phyloP scores from a whole-genome alignment of 129 eudicot genomes.

The Erigeron canadensis region DNA sequence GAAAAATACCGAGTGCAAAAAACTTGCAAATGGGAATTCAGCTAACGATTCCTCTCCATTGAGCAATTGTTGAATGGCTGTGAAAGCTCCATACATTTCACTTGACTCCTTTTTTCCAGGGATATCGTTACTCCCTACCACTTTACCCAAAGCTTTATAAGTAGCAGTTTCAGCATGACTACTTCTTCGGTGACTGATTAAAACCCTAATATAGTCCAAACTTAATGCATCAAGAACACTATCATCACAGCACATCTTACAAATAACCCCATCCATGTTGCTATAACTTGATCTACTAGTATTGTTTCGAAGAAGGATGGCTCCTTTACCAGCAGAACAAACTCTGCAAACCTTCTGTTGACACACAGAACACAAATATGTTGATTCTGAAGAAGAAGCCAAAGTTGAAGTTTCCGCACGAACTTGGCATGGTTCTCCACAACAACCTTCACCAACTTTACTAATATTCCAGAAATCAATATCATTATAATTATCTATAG shows the following conservation, averaged over 20 bases:
- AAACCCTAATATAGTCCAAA: constrained; percentile 73
- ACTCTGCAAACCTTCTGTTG: constrained; percentile 65
- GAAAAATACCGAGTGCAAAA: constrained; percentile 40
- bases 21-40: constrained; percentile 83
- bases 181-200: constrained; percentile 59
- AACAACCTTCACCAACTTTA: constrained; percentile 68
- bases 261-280: constrained; percentile 68
- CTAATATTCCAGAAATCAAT: constrained; percentile 86
- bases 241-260: constrained; percentile 73
- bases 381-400: constrained; percentile 41
- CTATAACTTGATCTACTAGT: constrained; percentile 34
- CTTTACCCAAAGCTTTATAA: constrained; percentile 44
- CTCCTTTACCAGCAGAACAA: constrained; percentile 93
- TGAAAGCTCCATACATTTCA: constrained; percentile 22
- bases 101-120: constrained; percentile 34
- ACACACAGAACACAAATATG: constrained; percentile 57
- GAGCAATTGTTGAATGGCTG: constrained; percentile 34
- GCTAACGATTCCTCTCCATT: constrained; percentile 88
- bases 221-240: constrained; percentile 76
- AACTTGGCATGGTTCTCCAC: constrained; percentile 66
- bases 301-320: constrained; percentile 59
- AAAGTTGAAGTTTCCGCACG: constrained; percentile 45
- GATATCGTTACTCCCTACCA: constrained; percentile 48
- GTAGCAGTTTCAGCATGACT: constrained; percentile 56
- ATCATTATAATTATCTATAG: constrained; percentile 28